A percentile compares a stretch with the other conserved stretches of the same genome.
Evolutionary conservation across 2,329 filamentous ascomycete genomes (phyloP).

Genomic region (Colletotrichum acutatum): DNA sequence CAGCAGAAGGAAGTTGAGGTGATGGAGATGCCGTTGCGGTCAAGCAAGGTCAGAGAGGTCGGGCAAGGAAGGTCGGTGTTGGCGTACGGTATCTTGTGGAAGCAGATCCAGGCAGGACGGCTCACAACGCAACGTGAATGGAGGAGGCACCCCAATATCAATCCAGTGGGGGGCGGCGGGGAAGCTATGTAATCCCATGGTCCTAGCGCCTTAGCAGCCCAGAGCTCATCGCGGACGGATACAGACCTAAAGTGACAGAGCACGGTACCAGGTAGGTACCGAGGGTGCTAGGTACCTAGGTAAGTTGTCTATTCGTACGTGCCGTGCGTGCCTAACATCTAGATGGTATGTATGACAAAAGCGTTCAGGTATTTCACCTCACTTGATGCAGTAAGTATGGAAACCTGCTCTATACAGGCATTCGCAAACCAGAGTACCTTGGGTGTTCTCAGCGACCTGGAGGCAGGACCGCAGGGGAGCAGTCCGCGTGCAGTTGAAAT

Average conservation of each 20-base stretch:
- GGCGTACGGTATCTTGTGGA: not conserved
- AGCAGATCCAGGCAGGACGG: not conserved
- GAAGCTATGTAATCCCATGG: slow-evolving; percentile 33
- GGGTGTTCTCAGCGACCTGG: not conserved
- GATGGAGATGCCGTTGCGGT: not conserved
- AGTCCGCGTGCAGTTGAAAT: not conserved
- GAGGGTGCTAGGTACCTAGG: not conserved
- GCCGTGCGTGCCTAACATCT: too few relatives aligned
- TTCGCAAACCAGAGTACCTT: not conserved
- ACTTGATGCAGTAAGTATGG: too few relatives aligned
- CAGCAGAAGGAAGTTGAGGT: not conserved
- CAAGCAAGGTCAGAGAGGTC: not conserved
- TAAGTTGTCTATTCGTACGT: too few relatives aligned
- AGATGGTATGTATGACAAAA: too few relatives aligned
- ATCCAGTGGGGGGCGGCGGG: slow-evolving; percentile 29
- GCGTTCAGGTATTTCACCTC: too few relatives aligned
- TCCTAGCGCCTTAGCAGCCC: slow-evolving; percentile 2
- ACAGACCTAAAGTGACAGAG: too few relatives aligned
- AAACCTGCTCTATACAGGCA: too few relatives aligned
- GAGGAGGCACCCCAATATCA: slow-evolving; percentile 9
- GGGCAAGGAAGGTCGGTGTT: slow-evolving; percentile 8
- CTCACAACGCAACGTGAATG: slow-evolving; percentile 1
- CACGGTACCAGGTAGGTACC: not conserved
- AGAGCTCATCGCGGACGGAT: not conserved
- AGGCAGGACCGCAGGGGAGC: not conserved